Percentiles rank a stretch among this genome's conserved stretches.
Conservation (phyloP, 345 rosid genomes). For the Eucalyptus guilfoylei region DNA sequence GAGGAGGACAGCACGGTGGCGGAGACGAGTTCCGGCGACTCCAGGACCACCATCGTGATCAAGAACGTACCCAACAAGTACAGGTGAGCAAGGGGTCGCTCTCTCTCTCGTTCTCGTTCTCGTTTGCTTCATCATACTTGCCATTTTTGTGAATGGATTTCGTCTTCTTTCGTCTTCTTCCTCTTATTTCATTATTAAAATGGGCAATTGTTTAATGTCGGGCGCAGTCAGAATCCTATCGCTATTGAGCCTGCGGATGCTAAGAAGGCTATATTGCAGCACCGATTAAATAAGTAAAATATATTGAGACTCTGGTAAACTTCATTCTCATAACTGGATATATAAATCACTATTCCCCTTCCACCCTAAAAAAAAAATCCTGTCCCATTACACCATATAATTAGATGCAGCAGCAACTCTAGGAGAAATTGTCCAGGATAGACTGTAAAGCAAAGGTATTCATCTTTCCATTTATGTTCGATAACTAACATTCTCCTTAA, state of each 20-base stretch:
- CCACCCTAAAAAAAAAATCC: background rate
- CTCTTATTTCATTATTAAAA: background rate
- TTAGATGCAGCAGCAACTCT: background rate
- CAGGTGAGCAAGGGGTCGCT: slow-evolving; percentile 22
- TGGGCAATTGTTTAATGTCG: background rate
- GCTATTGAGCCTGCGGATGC: slow-evolving; percentile 38
- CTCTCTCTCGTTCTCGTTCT: background rate
- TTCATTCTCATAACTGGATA: background rate
- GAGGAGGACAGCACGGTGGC: slow-evolving; percentile 35
- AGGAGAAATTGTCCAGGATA: background rate
- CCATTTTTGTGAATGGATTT: background rate
- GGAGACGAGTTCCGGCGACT: slow-evolving; percentile 27
- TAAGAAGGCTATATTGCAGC: background rate
- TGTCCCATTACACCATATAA: background rate
- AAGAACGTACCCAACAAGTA: slow-evolving; percentile 96
- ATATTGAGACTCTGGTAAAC: background rate
- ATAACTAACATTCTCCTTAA: background rate
- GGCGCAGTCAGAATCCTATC: slow-evolving; percentile 25
- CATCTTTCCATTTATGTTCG: background rate
- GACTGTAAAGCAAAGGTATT: background rate
- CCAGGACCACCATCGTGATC: slow-evolving; percentile 87
- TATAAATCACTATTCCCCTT: background rate
- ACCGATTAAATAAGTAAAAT: background rate
- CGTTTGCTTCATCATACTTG: background rate
- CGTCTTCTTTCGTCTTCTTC: background rate